A percentile compares a stretch with the other conserved stretches of the same genome.
Conservation (phyloP, 2,329 filamentous ascomycete species). For the Chrysoporthe puriensis region DNA sequence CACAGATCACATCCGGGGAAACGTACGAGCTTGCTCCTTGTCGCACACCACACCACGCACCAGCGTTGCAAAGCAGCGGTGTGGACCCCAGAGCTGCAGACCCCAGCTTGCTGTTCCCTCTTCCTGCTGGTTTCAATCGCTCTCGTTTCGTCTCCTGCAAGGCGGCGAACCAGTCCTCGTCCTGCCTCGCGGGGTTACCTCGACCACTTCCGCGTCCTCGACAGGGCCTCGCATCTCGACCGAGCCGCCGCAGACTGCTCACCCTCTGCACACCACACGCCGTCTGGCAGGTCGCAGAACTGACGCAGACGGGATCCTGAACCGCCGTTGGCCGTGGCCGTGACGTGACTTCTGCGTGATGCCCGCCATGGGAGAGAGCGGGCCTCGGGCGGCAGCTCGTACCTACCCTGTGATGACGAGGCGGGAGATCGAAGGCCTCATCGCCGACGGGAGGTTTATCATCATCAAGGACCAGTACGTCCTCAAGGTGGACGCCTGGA, state of each 20-base stretch:
- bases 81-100: background rate
- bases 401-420: slow-evolving; percentile 44
- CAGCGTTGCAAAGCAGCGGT: background rate
- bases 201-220: background rate
- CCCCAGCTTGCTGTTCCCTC: background rate
- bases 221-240: background rate
- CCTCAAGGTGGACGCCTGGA: slow-evolving; percentile 85
- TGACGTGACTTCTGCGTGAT: background rate
- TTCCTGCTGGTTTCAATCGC: background rate
- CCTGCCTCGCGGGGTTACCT: no score
- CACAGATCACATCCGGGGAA: background rate
- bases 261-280: background rate
- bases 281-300: background rate
- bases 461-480: slow-evolving; percentile 82
- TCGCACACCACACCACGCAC: slow-evolving; percentile 1
- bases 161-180: background rate
- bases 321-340: background rate
- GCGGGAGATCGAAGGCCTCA: slow-evolving; percentile 75
- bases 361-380: slow-evolving; percentile 24
- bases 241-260: background rate
- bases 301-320: background rate
- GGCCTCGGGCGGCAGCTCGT: slow-evolving; percentile 15
- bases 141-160: background rate
- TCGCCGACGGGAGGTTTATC: slow-evolving; percentile 78
- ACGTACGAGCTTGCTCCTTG: slow-evolving; percentile 4